These are phyloP conservation scores for Pseudogymnoascus sp. DNA, from an alignment of 2,329 filamentous ascomycete genomes.

Conservation along the genomic window DNA sequence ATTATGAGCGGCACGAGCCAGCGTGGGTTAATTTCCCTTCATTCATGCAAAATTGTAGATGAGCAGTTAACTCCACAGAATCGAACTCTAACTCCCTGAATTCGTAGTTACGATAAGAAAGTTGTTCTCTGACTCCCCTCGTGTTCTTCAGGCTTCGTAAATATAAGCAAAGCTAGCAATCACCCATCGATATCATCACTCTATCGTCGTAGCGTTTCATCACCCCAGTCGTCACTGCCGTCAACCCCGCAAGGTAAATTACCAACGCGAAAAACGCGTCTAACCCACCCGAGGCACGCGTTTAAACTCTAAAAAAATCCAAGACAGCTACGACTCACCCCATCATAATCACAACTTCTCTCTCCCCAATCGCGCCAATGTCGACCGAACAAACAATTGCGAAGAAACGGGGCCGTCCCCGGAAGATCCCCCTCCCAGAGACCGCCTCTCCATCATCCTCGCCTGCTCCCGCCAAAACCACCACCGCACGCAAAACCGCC, in stretches of 20 bases:
- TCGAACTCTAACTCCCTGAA: background rate
- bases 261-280: constrained; percentile 1
- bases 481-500: background rate
- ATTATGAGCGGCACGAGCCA: background rate
- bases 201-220: background rate
- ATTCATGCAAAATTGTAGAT: background rate
- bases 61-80: background rate
- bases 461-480: background rate
- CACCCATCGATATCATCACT: background rate
- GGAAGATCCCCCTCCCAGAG: background rate
- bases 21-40: background rate
- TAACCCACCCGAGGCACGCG: background rate
- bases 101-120: background rate
- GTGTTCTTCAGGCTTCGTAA: background rate
- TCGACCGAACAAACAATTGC: background rate
- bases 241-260: constrained; percentile 4
- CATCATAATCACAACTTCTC: background rate
- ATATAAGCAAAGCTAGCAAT: background rate
- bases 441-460: background rate
- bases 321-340: background rate
- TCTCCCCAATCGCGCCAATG: background rate
- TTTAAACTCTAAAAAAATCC: background rate
- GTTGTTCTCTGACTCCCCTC: background rate
- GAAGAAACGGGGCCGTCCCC: background rate
- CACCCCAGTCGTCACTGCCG: background rate